These are phyloP conservation scores for Monilinia fructicola DNA, from an alignment of 2,329 filamentous ascomycete genomes.

Conservation along the genomic window DNA sequence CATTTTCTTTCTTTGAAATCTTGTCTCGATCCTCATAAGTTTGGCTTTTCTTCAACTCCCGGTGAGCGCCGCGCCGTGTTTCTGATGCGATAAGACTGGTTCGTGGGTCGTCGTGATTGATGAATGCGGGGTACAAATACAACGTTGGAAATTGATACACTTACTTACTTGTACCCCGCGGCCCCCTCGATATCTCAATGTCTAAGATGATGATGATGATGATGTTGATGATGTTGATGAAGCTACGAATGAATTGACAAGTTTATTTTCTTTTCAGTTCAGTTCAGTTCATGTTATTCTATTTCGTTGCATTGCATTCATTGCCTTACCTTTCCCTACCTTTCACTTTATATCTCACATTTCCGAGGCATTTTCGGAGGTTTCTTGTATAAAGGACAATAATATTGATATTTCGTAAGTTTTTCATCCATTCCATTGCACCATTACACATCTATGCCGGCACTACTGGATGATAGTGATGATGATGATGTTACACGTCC, in stretches of 20 bases:
- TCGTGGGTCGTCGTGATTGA: not conserved
- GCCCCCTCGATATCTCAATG: not conserved
- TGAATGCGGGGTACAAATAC: constrained; percentile 14
- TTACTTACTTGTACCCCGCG: no score
- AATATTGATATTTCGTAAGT: not conserved
- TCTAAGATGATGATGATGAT: not conserved
- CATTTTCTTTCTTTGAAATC: no score
- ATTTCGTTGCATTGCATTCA: not conserved
- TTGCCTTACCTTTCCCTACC: not conserved
- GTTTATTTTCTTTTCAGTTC: no score
- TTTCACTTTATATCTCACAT: not conserved
- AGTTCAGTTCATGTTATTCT: no score
- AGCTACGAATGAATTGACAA: not conserved
- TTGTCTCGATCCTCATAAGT: no score
- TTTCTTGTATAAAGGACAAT: not conserved
- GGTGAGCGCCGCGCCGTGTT: not conserved
- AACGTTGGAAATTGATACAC: no score
- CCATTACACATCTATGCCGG: not conserved
- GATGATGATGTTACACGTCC: not conserved
- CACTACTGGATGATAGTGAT: not conserved
- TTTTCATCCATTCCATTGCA: not conserved
- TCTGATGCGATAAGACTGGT: constrained; percentile 16
- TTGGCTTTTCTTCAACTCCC: no score
- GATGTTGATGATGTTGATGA: not conserved
- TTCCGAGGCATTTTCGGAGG: not conserved